Conservation (phyloP, 1,284 basidiomycete genomes). For the Mrakiaceae sp. region DNA sequence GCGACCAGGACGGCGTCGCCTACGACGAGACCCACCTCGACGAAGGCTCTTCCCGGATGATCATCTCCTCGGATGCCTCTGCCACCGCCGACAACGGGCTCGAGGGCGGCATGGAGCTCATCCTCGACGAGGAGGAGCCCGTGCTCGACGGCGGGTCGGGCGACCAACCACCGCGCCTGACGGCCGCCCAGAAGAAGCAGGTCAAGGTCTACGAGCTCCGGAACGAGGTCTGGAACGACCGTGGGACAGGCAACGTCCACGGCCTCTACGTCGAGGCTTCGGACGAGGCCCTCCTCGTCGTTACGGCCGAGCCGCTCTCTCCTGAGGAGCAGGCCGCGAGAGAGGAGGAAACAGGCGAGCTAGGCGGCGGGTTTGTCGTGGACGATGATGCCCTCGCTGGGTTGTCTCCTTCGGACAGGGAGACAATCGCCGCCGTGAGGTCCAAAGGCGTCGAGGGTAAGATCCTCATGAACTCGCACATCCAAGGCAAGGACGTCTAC, state of each 20-base stretch:
- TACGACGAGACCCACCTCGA: too few species aligned
- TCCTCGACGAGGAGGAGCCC: too few species aligned
- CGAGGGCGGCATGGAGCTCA: too few species aligned
- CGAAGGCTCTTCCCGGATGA: too few species aligned
- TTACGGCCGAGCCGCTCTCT: constrained; percentile 65
- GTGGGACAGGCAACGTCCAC: constrained; percentile 86
- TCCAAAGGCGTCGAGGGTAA: constrained; percentile 13
- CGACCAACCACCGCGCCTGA: too few species aligned
- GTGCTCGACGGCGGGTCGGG: too few species aligned
- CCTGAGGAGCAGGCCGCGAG: constrained; percentile 22
- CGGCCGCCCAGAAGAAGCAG: neutral
- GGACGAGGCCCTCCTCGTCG: constrained; percentile 69
- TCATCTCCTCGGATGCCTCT: too few species aligned
- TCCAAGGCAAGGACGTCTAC: constrained; percentile 74
- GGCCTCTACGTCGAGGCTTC: constrained; percentile 69
- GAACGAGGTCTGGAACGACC: constrained; percentile 78
- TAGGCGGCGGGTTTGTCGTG: constrained; percentile 29
- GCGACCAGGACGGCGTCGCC: too few species aligned
- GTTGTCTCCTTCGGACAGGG: neutral
- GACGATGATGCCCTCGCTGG: constrained; percentile 9
- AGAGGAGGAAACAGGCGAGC: constrained; percentile 17
- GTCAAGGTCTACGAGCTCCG: constrained; percentile 79
- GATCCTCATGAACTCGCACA: constrained; percentile 37
- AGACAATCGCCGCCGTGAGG: neutral
- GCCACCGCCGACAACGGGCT: too few species aligned